Evolutionary conservation across 805 yeast genomes (phyloP).

Genomic region (Ogataea pignaliae): DNA sequence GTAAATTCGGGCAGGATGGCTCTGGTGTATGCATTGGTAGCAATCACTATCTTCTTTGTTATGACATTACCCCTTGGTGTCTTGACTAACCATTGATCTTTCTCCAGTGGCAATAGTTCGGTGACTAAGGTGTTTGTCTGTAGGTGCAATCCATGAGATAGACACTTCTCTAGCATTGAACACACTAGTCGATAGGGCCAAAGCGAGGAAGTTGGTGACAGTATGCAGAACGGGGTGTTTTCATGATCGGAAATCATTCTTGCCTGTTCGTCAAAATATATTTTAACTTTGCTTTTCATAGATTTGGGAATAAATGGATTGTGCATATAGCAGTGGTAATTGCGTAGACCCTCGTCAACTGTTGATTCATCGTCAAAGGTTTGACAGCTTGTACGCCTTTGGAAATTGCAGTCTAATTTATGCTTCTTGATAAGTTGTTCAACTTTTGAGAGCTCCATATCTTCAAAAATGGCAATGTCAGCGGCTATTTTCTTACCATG

Average conservation of each 20-base stretch:
- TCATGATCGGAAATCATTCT: conserved; percentile 24
- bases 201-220: conserved; percentile 38
- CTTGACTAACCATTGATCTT: conserved; percentile 31
- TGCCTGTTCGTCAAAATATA: conserved; percentile 30
- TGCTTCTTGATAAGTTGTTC: conserved; percentile 30
- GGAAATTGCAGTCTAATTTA: conserved; percentile 36
- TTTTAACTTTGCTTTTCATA: conserved; percentile 26
- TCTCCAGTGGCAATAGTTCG: conserved; percentile 17
- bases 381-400: conserved; percentile 32
- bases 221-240: conserved; percentile 27
- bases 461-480: conserved; percentile 33
- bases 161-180: conserved; percentile 28
- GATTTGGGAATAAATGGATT: conserved; percentile 27
- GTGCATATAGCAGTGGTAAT: conserved; percentile 19
- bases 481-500: conserved; percentile 30
- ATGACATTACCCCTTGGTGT: conserved; percentile 25
- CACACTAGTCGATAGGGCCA: conserved; percentile 43
- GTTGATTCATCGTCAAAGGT: conserved; percentile 22
- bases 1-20: conserved; percentile 24
- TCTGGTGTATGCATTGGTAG: conserved; percentile 34
- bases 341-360: conserved; percentile 12
- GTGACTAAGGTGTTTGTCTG: conserved; percentile 40
- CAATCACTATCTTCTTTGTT: conserved; percentile 33
- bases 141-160: conserved; percentile 23
- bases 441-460: conserved; percentile 29